Conservation (phyloP, 805 yeast species). For the Ogataea trehalophila region DNA sequence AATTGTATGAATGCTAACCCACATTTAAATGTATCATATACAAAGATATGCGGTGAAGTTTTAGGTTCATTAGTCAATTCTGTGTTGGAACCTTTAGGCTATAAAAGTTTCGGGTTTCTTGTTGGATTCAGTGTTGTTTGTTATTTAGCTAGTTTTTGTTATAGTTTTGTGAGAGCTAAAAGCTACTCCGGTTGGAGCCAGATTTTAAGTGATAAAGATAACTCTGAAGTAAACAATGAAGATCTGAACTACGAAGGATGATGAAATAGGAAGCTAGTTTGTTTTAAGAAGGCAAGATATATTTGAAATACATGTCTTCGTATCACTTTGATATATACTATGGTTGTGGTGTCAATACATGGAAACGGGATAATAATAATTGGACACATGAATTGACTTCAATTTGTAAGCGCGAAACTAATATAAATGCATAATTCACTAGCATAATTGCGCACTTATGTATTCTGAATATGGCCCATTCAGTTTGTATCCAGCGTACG, state of each 20-base stretch:
- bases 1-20: slow-evolving; percentile 62
- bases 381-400: too few species aligned
- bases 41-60: slow-evolving; percentile 57
- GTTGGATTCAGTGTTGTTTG: slow-evolving; percentile 30
- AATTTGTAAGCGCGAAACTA: too few species aligned
- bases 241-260: neutral
- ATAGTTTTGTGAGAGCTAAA: slow-evolving; percentile 62
- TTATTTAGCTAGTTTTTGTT: slow-evolving; percentile 59
- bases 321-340: too few species aligned
- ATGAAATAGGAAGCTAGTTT: neutral
- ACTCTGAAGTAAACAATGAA: neutral
- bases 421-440: too few species aligned
- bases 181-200: slow-evolving; percentile 37
- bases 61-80: slow-evolving; percentile 59
- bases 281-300: neutral
- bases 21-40: slow-evolving; percentile 41
- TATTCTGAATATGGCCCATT: too few species aligned
- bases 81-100: slow-evolving; percentile 62
- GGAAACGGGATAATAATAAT: too few species aligned
- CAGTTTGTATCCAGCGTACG: too few species aligned
- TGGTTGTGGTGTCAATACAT: too few species aligned
- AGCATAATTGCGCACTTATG: too few species aligned
- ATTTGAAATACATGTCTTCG: too few species aligned
- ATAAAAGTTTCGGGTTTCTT: slow-evolving; percentile 48
- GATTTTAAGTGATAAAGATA: too few species aligned